phyloP scores from a whole-genome alignment of 805 yeast genomes.

The Wickerhamomyces canadensis region DNA sequence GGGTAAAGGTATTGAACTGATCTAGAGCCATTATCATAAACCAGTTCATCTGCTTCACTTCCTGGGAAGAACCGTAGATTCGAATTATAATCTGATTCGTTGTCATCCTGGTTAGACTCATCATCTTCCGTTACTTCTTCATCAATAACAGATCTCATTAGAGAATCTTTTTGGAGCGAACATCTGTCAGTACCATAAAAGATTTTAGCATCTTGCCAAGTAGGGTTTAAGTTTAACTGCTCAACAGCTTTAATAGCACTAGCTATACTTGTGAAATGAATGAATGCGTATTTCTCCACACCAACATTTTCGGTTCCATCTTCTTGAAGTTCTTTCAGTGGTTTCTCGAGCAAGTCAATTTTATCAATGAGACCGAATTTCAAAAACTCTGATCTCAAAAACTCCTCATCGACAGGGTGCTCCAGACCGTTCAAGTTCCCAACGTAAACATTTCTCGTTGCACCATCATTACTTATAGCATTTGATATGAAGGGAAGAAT shows the following conservation, averaged over 20 bases:
- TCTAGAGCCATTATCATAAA: not conserved
- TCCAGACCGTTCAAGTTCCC: slow-evolving; percentile 60
- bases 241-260: slow-evolving; percentile 85
- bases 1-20: slow-evolving; percentile 1
- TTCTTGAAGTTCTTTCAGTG: slow-evolving; percentile 23
- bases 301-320: slow-evolving; percentile 26
- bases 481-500: slow-evolving; percentile 20
- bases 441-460: slow-evolving; percentile 87
- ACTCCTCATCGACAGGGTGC: slow-evolving; percentile 31
- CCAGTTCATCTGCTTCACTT: slow-evolving; percentile 4
- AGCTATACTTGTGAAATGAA: slow-evolving; percentile 79
- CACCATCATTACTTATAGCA: slow-evolving; percentile 73
- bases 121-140: slow-evolving; percentile 4
- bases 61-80: slow-evolving; percentile 39
- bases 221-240: slow-evolving; percentile 58
- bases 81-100: slow-evolving; percentile 32
- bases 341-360: slow-evolving; percentile 50
- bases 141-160: slow-evolving; percentile 14
- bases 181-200: slow-evolving; percentile 92
- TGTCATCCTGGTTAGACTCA: slow-evolving; percentile 3
- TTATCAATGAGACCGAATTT: slow-evolving; percentile 59
- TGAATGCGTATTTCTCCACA: slow-evolving; percentile 64
- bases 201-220: slow-evolving; percentile 69
- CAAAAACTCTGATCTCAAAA: slow-evolving; percentile 43
- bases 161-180: slow-evolving; percentile 34